phyloP scores from a whole-genome alignment of 179 eudicot genomes.

The Sideroxylon spinosum region DNA sequence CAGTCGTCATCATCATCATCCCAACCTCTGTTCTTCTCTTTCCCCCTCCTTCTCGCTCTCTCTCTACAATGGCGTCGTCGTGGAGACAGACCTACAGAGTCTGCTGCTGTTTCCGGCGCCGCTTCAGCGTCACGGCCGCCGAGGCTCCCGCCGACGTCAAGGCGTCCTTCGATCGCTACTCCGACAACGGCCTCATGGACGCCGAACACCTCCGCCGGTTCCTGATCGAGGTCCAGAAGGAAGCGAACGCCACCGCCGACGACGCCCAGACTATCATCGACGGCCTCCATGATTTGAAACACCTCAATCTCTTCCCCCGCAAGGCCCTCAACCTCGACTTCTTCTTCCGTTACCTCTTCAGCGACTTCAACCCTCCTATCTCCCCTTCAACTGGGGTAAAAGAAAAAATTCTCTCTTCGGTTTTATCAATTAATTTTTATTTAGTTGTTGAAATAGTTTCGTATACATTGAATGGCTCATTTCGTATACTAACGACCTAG shows the following conservation, averaged over 20 bases:
- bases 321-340: conserved; percentile 53
- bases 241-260: conserved; percentile 38
- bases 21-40: background rate
- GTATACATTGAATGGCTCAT: too few species aligned
- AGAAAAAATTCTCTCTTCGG: background rate
- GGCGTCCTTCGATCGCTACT: conserved; percentile 46
- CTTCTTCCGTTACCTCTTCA: conserved; percentile 67
- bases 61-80: conserved; percentile 42
- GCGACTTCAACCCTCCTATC: conserved; percentile 66
- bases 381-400: conserved; percentile 34
- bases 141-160: conserved; percentile 69
- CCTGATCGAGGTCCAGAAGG: conserved; percentile 56
- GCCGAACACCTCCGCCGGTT: conserved; percentile 50
- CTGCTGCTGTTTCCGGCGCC: conserved; percentile 77
- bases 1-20: too few species aligned
- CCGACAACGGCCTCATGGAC: conserved; percentile 71
- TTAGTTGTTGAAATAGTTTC: too few species aligned
- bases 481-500: too few species aligned
- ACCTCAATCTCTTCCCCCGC: conserved; percentile 50
- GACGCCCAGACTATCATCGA: conserved; percentile 66
- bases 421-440: conserved; percentile 1
- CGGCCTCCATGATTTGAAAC: conserved; percentile 29
- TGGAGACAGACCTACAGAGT: conserved; percentile 67
- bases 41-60: conserved; percentile 9
- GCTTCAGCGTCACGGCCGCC: conserved; percentile 59